These are phyloP conservation scores for Galeopsis tetrahit DNA, from an alignment of 257 asterid species.

Conservation along the genomic window DNA sequence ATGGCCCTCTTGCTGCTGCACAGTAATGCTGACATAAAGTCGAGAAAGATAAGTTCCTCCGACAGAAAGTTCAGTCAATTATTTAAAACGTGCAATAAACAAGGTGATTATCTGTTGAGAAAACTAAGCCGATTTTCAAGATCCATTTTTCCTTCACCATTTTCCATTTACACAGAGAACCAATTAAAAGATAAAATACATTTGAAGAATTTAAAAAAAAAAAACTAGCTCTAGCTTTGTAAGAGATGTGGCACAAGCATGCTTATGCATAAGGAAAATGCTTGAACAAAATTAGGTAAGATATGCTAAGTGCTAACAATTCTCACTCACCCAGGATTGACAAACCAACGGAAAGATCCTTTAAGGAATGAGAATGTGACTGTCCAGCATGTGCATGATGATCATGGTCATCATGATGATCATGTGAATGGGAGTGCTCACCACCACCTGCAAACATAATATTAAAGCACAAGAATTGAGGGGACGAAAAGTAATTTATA, in stretches of 20 bases:
- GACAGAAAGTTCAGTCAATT: not conserved
- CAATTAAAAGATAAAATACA: not conserved
- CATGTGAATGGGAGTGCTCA: slow-evolving; percentile 81
- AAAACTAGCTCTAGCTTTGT: not conserved
- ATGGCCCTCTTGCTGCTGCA: no score
- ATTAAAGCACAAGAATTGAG: slow-evolving; percentile 11
- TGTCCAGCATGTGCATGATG: slow-evolving; percentile 58
- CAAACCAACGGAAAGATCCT: slow-evolving; percentile 89
- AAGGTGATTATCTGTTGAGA: not conserved
- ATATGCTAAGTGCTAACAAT: not conserved
- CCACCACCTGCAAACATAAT: slow-evolving; percentile 75
- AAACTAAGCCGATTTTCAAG: not conserved
- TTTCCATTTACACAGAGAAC: not conserved
- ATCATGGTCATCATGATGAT: slow-evolving; percentile 58
- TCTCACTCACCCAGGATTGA: slow-evolving; percentile 76
- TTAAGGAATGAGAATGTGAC: slow-evolving; percentile 84
- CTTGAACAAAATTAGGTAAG: slow-evolving; percentile 11
- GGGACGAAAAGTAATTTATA: slow-evolving; percentile 19
- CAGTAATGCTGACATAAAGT: no score
- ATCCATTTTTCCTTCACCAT: not conserved
- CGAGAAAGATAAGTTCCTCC: no score
- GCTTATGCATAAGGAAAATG: slow-evolving; percentile 22
- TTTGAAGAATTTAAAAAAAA: not conserved
- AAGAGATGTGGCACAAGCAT: slow-evolving; percentile 11
- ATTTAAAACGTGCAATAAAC: not conserved